These are phyloP conservation scores for Aspergillus sp. DNA, from an alignment of 2,329 filamentous ascomycete genomes.

Conservation along the genomic window DNA sequence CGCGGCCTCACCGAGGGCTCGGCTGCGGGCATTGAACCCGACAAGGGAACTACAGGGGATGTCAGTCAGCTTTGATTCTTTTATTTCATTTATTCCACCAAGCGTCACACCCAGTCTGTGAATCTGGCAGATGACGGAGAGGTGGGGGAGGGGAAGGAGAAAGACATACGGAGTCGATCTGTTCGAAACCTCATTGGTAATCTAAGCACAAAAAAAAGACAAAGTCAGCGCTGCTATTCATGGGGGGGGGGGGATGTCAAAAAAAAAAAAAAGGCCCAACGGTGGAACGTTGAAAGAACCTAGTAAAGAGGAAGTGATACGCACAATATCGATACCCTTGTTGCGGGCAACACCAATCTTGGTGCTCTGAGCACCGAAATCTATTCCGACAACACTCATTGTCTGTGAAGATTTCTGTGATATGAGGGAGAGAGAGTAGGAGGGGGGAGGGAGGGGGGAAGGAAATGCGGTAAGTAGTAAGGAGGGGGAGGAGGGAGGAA, in stretches of 20 bases:
- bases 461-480: constrained; percentile 19
- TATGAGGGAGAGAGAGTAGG: constrained; percentile 19
- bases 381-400: constrained; percentile 73
- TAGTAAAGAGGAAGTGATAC: constrained; percentile 47
- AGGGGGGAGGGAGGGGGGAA: constrained; percentile 14
- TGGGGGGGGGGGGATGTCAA: constrained; percentile 1
- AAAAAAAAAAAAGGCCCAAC: background rate
- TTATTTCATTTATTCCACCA: background rate
- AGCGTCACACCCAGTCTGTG: constrained; percentile 8
- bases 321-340: constrained; percentile 96
- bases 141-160: constrained; percentile 10
- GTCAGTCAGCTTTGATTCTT: background rate
- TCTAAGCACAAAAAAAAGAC: constrained; percentile 55
- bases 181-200: constrained; percentile 99
- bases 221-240: constrained; percentile 16
- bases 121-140: background rate
- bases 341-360: constrained; percentile 97
- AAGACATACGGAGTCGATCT: constrained; percentile 87
- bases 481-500: constrained; percentile 13
- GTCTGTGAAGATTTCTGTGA: constrained; percentile 30
- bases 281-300: background rate
- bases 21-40: constrained; percentile 88
- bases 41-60: constrained; percentile 72
- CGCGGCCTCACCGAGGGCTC: constrained; percentile 90
- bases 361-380: constrained; percentile 95